Evolutionary conservation across 2,329 filamentous ascomycete genomes (phyloP).

Genomic region (Tolypocladium tropicale): DNA sequence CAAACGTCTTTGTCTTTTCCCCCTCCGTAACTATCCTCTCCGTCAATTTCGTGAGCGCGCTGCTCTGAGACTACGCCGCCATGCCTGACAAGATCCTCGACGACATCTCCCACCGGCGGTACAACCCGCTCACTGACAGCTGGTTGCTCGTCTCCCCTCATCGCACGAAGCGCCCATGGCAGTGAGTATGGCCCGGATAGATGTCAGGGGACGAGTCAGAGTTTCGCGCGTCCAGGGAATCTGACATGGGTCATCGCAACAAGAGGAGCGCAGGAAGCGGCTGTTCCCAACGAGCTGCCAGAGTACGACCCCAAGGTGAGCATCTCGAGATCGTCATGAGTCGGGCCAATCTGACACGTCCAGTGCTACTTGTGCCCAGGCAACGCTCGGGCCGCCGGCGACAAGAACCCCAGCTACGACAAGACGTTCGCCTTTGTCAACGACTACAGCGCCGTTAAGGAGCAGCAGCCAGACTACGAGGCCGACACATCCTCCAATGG

Average conservation of each 20-base stretch:
- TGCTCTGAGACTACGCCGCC: constrained; percentile 4
- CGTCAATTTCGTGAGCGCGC: background rate
- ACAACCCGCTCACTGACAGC: constrained; percentile 80
- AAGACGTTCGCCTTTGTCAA: constrained; percentile 93
- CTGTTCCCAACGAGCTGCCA: constrained; percentile 59
- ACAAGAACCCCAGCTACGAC: constrained; percentile 75
- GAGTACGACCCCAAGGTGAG: constrained; percentile 66
- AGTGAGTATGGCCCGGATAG: constrained; percentile 47
- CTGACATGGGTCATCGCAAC: background rate
- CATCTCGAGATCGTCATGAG: background rate
- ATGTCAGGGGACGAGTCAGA: background rate
- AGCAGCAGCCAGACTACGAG: constrained; percentile 73
- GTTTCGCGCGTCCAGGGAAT: too few species aligned
- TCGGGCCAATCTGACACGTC: constrained; percentile 3
- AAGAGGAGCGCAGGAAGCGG: constrained; percentile 69
- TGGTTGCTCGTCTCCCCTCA: constrained; percentile 95
- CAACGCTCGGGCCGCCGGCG: constrained; percentile 80
- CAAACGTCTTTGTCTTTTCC: background rate
- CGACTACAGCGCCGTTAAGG: constrained; percentile 94
- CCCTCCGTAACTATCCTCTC: background rate
- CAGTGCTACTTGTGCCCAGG: constrained; percentile 92
- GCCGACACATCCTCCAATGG: constrained; percentile 28
- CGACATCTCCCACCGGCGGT: constrained; percentile 93
- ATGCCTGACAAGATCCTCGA: constrained; percentile 75
- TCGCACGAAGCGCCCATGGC: constrained; percentile 94